phyloP scores from a whole-genome alignment of 2,329 filamentous ascomycete species.

The Allantophomopsis lycopodina region DNA sequence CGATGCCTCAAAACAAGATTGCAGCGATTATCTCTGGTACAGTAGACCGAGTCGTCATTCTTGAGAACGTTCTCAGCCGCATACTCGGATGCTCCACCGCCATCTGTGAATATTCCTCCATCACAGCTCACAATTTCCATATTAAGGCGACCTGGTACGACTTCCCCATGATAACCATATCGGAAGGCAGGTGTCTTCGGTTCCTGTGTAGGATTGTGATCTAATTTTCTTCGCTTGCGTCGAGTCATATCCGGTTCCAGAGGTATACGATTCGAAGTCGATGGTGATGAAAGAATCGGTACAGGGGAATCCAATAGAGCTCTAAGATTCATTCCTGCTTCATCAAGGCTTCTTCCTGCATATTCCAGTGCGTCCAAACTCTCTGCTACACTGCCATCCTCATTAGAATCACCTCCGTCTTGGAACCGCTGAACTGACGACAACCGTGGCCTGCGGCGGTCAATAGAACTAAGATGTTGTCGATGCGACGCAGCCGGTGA shows the following conservation, averaged over 20 bases:
- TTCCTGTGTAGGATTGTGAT: conserved; percentile 31
- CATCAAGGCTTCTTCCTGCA: conserved; percentile 13
- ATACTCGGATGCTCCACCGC: conserved; percentile 34
- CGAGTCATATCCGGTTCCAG: conserved; percentile 30
- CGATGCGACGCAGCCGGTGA: too few species aligned
- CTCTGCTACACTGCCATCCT: conserved; percentile 5
- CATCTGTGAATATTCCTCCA: conserved; percentile 57
- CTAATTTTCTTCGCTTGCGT: conserved; percentile 58
- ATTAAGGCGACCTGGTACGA: conserved; percentile 64
- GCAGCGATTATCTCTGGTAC: conserved; percentile 75
- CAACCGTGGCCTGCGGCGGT: conserved; percentile 12
- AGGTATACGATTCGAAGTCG: conserved; percentile 9
- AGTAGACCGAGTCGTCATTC: conserved; percentile 76
- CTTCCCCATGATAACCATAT: conserved; percentile 80
- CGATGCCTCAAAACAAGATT: conserved; percentile 78
- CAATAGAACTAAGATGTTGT: conserved; percentile 10
- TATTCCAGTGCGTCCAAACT: conserved; percentile 10
- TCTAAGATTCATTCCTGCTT: conserved; percentile 11
- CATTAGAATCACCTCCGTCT: conserved; percentile 14
- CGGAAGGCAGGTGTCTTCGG: conserved; percentile 43
- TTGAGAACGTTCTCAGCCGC: conserved; percentile 70
- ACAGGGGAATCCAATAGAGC: conserved; percentile 14
- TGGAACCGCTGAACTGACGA: conserved; percentile 14
- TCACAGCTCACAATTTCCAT: conserved; percentile 90
- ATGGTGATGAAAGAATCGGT: conserved; percentile 9